Conservation (phyloP, 257 asterid genomes). For the Mitragyna speciosa region DNA sequence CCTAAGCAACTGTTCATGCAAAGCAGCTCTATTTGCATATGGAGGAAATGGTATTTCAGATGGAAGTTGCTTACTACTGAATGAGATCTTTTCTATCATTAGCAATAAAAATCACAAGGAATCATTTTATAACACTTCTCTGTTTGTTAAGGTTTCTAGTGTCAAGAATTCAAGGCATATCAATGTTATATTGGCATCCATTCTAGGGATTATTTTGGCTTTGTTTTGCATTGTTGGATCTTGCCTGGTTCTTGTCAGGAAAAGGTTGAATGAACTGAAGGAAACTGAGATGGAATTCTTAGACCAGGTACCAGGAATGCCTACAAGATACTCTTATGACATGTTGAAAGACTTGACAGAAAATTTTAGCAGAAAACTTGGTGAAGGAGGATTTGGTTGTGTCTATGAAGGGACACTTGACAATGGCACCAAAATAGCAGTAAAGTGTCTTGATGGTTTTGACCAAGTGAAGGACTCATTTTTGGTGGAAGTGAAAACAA, state of each 20-base stretch:
- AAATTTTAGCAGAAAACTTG: slow-evolving; percentile 24
- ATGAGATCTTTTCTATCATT: slow-evolving; percentile 18
- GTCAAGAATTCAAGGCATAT: not conserved
- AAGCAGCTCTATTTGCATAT: slow-evolving; percentile 17
- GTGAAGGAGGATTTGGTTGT: slow-evolving; percentile 31
- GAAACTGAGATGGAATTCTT: slow-evolving; percentile 11
- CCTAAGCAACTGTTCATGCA: slow-evolving; percentile 22
- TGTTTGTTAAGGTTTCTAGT: slow-evolving; percentile 17
- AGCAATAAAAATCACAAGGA: not conserved
- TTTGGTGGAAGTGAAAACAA: slow-evolving; percentile 21
- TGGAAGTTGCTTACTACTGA: slow-evolving; percentile 14
- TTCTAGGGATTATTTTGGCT: not conserved
- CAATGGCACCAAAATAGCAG: slow-evolving; percentile 22
- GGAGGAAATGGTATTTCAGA: not conserved
- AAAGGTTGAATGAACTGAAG: not conserved
- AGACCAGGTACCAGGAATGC: slow-evolving; percentile 26
- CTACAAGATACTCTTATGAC: slow-evolving; percentile 24
- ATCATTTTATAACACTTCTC: not conserved
- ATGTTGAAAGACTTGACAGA: slow-evolving; percentile 14
- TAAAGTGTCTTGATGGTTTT: slow-evolving; percentile 14
- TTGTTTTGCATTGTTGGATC: not conserved
- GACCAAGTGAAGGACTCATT: slow-evolving; percentile 16
- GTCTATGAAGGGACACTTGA: slow-evolving; percentile 23
- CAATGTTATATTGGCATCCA: not conserved
- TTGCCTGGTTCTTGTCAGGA: not conserved